A percentile compares a stretch with the other conserved stretches of the same genome.
phyloP scores from a whole-genome alignment of 345 rosid genomes.

The Cardamine occulta region DNA sequence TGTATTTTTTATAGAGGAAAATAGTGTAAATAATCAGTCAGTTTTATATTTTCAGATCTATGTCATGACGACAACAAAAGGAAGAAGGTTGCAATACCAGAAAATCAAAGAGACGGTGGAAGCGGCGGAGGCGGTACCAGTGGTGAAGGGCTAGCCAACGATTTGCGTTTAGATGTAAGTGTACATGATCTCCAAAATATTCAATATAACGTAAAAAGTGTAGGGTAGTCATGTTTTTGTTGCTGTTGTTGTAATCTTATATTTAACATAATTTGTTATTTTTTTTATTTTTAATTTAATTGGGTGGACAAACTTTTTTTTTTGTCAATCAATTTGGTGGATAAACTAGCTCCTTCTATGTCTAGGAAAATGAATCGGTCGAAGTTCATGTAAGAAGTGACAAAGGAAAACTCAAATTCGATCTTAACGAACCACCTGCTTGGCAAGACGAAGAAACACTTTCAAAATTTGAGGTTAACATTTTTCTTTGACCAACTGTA shows the following conservation, averaged over 20 bases:
- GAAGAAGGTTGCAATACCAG: neutral
- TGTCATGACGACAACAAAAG: neutral
- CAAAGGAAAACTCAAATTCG: neutral
- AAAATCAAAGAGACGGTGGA: neutral
- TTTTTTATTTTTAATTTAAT: too few species aligned
- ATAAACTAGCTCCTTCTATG: neutral
- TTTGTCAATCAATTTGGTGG: too few species aligned
- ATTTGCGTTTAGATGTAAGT: too few species aligned
- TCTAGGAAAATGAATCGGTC: neutral
- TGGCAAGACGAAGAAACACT: neutral
- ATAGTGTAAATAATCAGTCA: neutral
- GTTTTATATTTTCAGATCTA: neutral
- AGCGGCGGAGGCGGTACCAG: neutral
- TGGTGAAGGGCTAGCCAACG: neutral
- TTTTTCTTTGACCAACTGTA: neutral
- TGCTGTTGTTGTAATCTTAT: neutral
- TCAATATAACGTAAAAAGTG: too few species aligned
- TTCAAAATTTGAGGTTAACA: neutral
- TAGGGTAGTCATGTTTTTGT: neutral
- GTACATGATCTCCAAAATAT: too few species aligned
- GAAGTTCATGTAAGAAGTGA: neutral
- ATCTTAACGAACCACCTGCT: neutral
- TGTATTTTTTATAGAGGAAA: too few species aligned
- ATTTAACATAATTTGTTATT: too few species aligned
- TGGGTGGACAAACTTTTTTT: too few species aligned